These are phyloP conservation scores for Camelina hispida DNA, from an alignment of 345 rosid genomes.

Conservation along the genomic window DNA sequence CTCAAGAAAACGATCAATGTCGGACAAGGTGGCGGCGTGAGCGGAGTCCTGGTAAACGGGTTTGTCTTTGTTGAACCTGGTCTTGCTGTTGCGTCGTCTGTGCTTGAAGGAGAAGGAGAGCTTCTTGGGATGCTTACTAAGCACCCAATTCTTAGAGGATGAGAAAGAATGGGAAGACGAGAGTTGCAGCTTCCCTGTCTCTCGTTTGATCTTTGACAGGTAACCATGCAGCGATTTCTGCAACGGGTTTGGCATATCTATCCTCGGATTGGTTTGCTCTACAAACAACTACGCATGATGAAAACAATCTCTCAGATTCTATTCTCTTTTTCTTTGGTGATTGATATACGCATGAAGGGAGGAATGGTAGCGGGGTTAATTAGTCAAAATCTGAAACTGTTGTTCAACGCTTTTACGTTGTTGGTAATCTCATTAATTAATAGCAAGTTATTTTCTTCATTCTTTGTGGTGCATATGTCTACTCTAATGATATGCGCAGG, in stretches of 20 bases:
- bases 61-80: slow-evolving; percentile 26
- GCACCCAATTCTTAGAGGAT: slow-evolving; percentile 55
- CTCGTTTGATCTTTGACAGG: slow-evolving; percentile 66
- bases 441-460: slow-evolving; percentile 29
- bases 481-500: too few species aligned
- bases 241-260: slow-evolving; percentile 65
- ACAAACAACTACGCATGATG: background rate
- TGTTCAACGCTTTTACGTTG: slow-evolving; percentile 41
- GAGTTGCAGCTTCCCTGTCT: slow-evolving; percentile 45
- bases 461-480: background rate
- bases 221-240: slow-evolving; percentile 65
- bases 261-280: background rate
- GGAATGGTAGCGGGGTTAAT: too few species aligned
- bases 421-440: slow-evolving; percentile 16
- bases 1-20: slow-evolving; percentile 75
- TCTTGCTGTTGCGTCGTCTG: slow-evolving; percentile 10
- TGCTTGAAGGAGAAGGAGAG: slow-evolving; percentile 56
- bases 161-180: slow-evolving; percentile 48
- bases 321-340: too few species aligned
- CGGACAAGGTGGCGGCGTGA: slow-evolving; percentile 71
- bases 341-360: too few species aligned
- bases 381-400: slow-evolving; percentile 39
- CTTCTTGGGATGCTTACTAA: slow-evolving; percentile 67
- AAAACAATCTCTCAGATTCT: slow-evolving; percentile 15
- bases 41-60: slow-evolving; percentile 13